Base-by-base conservation (phyloP, 768 basidiomycete genomes). In the Rhizopogon salebrosus region DNA sequence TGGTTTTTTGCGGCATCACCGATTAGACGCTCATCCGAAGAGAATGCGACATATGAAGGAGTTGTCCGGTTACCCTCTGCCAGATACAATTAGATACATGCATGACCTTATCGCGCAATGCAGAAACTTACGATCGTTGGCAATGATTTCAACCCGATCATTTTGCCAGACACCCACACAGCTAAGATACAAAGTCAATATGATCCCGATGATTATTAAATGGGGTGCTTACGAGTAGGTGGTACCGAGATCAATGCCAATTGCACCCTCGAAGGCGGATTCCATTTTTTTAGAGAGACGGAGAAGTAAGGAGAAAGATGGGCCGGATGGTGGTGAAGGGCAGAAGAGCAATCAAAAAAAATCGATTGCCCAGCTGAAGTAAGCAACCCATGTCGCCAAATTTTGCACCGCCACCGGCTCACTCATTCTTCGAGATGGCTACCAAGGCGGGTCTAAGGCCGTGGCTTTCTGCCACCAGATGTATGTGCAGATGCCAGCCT, bases 121-220 rank as follows among this genome's bases (percentile, higher is more conserved):
- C 52, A 51, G 40, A 35, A 13, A 49, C 89, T 72, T 62, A 92
- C 89, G 92, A 80, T 94, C 92, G 66, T 94, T 94, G 77, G 92
- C 88, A 70, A 98, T 98, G 79, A 98, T 98, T 74, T 98, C 95
- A 65, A 98, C 95, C 66, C 95, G 93, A 83, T 98, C 95, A 74
- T 97, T 94, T 82, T 95, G 92, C 95, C 95, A 98, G 67, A 98
- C 94, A 78, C 93, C 95, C 63, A 98, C 95, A 72, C 95, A 98
- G 43, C 93, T 95, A 35, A 64, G 49, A 62, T 51, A 51, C 22
- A 29, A n/a, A 27, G 46, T 51, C 27, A 58, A 56, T 51, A 54
- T 58, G 51, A 62, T 63, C 64, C 11, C 49, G 24, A 31, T 24
- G 41, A 55, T 27, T 23, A 60, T 38, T 53, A 40, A 29, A 31